Evolutionary conservation across 2,329 filamentous ascomycete species (phyloP), one percentile per base, ranked within the genome.

Genomic region (Laburnicola sp.): DNA sequence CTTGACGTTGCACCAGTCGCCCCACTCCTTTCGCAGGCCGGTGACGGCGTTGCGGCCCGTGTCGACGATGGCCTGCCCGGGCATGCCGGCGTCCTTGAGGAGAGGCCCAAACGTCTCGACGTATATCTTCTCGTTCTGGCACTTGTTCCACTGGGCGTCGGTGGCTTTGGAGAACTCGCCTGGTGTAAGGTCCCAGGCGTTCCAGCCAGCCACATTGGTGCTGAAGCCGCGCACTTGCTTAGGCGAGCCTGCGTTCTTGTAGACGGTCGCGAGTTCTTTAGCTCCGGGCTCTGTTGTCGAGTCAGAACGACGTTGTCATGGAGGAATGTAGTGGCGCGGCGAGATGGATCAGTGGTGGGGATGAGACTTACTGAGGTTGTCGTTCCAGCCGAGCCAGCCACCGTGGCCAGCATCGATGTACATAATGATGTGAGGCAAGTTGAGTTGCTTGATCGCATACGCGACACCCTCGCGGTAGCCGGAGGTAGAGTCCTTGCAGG

Each of bases 1-100:
- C 51, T 77, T 81, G 60, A 86, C 76, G 67, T 86, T 88, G 76
- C 85, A 88, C 85, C 86, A 88, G 71, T 87, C 75, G 36, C 84
- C 84, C 83, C 84, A 86, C 45, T 73, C 73, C 53, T 75, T 71
- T 65, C 82, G 80, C 34, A 72, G 65, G 27, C 64, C 38, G 61
- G 63, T 58, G 36, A 71, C 69, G 76, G 80, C 85, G 50, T 84
- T 86, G 65, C 86, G 85, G 68, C 77, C 72, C 16, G 78, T 80
- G 52, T 84, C 81, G 32, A 76, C 76, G 58, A 84, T 82, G 63
- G 82, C 82, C 58, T 82, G 79, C 27, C 75, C 74, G 37, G 80
- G 76, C 71, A 80, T 80, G 36, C 80, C 80, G 16, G 72, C 71
- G 27, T 60, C 60, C 25, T 65, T 67, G 21, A 84, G 75, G 32